These are phyloP conservation scores for Cladosporium sp. DNA, from an alignment of 2,329 filamentous ascomycete genomes.

Conservation along the genomic window DNA sequence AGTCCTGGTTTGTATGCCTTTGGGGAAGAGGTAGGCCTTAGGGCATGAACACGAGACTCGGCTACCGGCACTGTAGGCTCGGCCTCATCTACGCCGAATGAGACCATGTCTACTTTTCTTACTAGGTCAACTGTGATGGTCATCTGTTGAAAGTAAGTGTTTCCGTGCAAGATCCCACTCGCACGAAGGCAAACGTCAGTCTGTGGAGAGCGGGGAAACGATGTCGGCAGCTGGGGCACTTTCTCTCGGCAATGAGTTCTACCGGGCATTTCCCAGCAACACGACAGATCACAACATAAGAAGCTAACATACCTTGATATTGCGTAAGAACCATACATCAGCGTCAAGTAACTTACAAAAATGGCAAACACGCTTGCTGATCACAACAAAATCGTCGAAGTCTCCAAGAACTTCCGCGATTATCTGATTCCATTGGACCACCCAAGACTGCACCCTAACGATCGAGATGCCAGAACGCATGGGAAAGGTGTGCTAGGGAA, in stretches of 20 bases:
- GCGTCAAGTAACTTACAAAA: background rate
- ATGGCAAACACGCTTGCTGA: conserved; percentile 20
- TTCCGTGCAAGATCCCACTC: too few species aligned
- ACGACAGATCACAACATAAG: background rate
- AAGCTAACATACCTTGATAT: background rate
- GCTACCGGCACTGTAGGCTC: too few species aligned
- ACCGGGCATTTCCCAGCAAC: background rate
- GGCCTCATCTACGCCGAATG: too few species aligned
- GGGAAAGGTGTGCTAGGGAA: conserved; percentile 20
- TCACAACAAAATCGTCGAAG: conserved; percentile 21
- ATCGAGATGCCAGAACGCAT: conserved; percentile 22
- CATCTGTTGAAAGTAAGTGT: too few species aligned
- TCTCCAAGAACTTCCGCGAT: conserved; percentile 22
- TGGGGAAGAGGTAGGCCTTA: too few species aligned
- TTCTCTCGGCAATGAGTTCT: background rate
- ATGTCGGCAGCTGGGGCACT: background rate
- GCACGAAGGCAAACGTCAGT: background rate
- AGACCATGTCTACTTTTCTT: too few species aligned
- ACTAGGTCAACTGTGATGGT: too few species aligned
- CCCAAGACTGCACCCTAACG: conserved; percentile 22
- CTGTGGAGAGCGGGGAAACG: background rate
- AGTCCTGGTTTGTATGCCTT: too few species aligned
- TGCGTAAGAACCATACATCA: too few species aligned
- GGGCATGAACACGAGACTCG: too few species aligned
- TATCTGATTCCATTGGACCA: conserved; percentile 23